Conservation (phyloP, 73 alveolate genomes). For the Effrenium voratum region DNA sequence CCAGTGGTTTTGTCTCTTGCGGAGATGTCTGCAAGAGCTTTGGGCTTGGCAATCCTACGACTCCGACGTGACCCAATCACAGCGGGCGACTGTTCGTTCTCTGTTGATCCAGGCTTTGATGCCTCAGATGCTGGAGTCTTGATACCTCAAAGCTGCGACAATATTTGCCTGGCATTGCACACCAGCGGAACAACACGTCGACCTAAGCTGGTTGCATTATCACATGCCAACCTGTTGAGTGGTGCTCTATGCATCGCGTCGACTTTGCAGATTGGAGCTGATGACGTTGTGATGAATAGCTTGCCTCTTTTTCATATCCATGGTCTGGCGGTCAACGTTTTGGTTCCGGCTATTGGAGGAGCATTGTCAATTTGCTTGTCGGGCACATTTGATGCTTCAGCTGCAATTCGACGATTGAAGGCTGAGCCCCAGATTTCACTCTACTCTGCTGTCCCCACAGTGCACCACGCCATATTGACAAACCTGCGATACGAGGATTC, state of each 20-base stretch:
- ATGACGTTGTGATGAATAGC: slow-evolving; percentile 64
- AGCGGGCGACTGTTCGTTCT: neutral
- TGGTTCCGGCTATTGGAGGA: slow-evolving; percentile 60
- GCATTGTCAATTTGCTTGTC: slow-evolving; percentile 27
- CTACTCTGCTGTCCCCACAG: slow-evolving; percentile 47
- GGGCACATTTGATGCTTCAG: neutral
- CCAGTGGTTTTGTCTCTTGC: slow-evolving; percentile 9
- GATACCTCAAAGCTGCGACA: slow-evolving; percentile 1
- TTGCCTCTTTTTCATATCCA: slow-evolving; percentile 66
- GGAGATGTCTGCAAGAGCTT: slow-evolving; percentile 12
- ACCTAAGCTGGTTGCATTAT: slow-evolving; percentile 34
- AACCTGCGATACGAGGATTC: neutral
- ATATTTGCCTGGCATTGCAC: slow-evolving; percentile 30
- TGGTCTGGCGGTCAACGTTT: slow-evolving; percentile 60
- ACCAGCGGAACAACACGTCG: slow-evolving; percentile 70
- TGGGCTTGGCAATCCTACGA: neutral
- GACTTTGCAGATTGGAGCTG: slow-evolving; percentile 3
- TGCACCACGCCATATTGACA: neutral
- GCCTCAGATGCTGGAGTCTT: neutral
- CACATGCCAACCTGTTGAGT: slow-evolving; percentile 45
- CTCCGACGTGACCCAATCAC: neutral
- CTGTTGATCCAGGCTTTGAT: neutral
- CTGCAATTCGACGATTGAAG: neutral
- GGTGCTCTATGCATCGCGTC: slow-evolving; percentile 56
- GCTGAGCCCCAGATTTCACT: neutral